phyloP scores from a whole-genome alignment of 2,329 filamentous ascomycete species.

The Exophiala sp. region DNA sequence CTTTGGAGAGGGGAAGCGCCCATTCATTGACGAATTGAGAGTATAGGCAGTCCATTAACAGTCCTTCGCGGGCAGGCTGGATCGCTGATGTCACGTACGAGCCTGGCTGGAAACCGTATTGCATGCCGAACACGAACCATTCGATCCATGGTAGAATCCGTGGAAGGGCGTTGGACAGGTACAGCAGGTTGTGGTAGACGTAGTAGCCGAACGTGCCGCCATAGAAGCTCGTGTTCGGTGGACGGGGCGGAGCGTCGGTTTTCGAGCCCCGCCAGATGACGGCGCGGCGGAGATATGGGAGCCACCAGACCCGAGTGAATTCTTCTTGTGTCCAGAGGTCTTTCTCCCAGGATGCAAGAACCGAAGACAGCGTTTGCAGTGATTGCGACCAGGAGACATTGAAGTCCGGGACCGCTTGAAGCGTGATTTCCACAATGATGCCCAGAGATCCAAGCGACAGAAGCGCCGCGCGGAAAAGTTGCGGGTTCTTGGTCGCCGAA shows the following conservation, averaged over 20 bases:
- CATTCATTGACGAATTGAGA: conserved; percentile 99
- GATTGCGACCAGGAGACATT: conserved; percentile 83
- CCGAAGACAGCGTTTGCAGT: conserved; percentile 61
- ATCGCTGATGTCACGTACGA: conserved; percentile 65
- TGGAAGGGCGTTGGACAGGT: conserved; percentile 69
- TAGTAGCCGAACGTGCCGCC: conserved; percentile 77
- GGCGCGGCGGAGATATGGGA: conserved; percentile 81
- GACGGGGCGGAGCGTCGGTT: conserved; percentile 55
- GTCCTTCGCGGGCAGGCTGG: conserved; percentile 69
- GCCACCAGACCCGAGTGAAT: conserved; percentile 95
- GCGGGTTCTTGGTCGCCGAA: conserved; percentile 58
- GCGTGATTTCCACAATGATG: conserved; percentile 83
- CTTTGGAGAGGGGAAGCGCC: conserved; percentile 79
- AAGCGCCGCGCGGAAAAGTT: conserved; percentile 82
- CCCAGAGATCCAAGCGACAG: conserved; percentile 84
- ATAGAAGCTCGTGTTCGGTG: conserved; percentile 67
- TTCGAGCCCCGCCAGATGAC: conserved; percentile 87
- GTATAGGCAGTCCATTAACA: conserved; percentile 96
- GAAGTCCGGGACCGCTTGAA: conserved; percentile 72
- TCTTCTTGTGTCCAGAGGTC: conserved; percentile 77
- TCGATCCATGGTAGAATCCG: conserved; percentile 80
- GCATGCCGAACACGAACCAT: conserved; percentile 96
- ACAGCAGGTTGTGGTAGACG: conserved; percentile 86
- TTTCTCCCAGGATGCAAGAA: conserved; percentile 65
- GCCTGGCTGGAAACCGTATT: conserved; percentile 76